Evolutionary conservation across 75 land plant genomes (phyloP), one percentile per base, ranked within the genome.

Genomic region (Picea sitchensis): DNA sequence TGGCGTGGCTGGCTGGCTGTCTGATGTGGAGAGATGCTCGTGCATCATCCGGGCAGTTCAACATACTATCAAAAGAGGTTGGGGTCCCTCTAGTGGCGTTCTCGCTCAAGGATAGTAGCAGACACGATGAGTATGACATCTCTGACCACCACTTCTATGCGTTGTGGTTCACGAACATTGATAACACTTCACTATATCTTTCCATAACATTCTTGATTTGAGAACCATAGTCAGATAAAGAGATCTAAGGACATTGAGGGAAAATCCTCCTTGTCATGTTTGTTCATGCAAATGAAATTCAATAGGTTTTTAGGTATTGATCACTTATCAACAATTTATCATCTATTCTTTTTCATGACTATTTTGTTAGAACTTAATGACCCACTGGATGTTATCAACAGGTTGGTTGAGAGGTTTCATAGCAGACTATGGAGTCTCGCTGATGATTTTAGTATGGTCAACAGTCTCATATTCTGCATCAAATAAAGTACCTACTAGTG

Each of bases 371-470:
- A 7, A 71, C 13, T 71, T 3, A 36, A 2, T 20, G 17, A 71
- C 74, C 3, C 44, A 41, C 44, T 44, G 74, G 51, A 41, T 71
- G 54, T 41, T 71, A 41, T 44, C n/a, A 8, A n/a, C 87, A 95
- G 98, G 94, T 57, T 86, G 67, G 74, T 5, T 89, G 54, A 78
- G 99, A 69, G 83, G 93, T 61, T 88, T 96, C 65, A 85, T 91
- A 79, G 97, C 99, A 44, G 98, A 94, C 78, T 96, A 94, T 81
- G 97, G 99, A 51, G 99, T 96, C 30, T 97, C 99, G 34, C 68
- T 96, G 60, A 88, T 94, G 97, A 90, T 96, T 59, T 21, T 96
- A 44, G 81, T 89, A 1, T 96, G 99, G 99, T 90, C 95, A 32
- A 93, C 83, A n/a, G 56, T 96, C 12, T 96, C 99, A 21, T 94